Conservation (phyloP, 1,284 basidiomycete species). For the Moesziomyces globuligerus region DNA sequence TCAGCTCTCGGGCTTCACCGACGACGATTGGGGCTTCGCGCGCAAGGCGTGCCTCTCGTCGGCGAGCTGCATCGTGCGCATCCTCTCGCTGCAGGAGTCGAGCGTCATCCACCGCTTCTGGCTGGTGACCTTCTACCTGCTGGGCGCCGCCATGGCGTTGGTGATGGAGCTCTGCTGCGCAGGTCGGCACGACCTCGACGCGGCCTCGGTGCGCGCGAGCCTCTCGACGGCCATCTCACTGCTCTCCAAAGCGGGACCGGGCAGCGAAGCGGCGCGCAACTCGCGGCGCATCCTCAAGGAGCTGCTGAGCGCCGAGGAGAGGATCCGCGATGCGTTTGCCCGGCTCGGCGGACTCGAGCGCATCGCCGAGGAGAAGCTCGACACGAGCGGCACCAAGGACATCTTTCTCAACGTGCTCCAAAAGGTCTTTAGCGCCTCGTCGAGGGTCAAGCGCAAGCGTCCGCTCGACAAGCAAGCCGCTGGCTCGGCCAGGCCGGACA, state of each 20-base stretch:
- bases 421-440: slow-evolving; percentile 16
- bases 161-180: slow-evolving; percentile 51
- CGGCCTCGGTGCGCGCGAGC: slow-evolving; percentile 17
- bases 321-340: slow-evolving; percentile 33
- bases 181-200: slow-evolving; percentile 32
- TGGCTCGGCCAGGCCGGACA: slow-evolving; percentile 1
- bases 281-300: slow-evolving; percentile 43
- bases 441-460: slow-evolving; percentile 29
- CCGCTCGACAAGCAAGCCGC: slow-evolving; percentile 3
- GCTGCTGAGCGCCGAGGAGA: slow-evolving; percentile 35
- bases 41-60: slow-evolving; percentile 45
- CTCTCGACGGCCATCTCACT: slow-evolving; percentile 30
- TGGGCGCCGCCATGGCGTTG: slow-evolving; percentile 52
- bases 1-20: slow-evolving; percentile 53
- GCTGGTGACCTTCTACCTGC: slow-evolving; percentile 60
- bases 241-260: slow-evolving; percentile 36
- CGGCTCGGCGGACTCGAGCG: slow-evolving; percentile 31
- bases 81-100: slow-evolving; percentile 36
- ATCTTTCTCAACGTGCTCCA: slow-evolving; percentile 42
- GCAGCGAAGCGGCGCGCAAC: slow-evolving; percentile 45
- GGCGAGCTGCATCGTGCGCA: slow-evolving; percentile 43
- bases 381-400: slow-evolving; percentile 36
- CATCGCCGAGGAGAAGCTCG: slow-evolving; percentile 30
- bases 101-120: slow-evolving; percentile 59
- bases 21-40: slow-evolving; percentile 47